These are phyloP conservation scores for Stephanodiscus triporus DNA, from an alignment of 108 stramenopile species.

Conservation along the genomic window DNA sequence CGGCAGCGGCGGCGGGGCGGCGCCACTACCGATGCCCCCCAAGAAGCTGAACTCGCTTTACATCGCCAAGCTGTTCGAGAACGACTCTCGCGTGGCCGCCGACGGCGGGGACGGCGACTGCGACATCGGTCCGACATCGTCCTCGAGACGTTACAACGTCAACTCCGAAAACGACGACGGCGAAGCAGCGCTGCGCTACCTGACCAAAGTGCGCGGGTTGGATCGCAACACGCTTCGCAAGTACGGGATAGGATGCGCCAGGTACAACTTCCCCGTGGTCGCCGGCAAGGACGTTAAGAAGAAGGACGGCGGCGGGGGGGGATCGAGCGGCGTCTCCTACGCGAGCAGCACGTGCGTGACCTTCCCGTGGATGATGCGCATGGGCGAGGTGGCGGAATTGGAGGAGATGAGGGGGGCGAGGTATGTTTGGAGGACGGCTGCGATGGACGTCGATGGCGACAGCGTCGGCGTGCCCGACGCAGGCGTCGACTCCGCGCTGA, in stretches of 20 bases:
- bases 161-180: neutral
- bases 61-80: slow-evolving; percentile 55
- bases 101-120: neutral
- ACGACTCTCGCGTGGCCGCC: no score
- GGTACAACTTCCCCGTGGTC: slow-evolving; percentile 62
- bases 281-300: slow-evolving; percentile 16
- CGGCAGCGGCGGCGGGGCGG: neutral
- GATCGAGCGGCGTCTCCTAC: slow-evolving; percentile 18
- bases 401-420: slow-evolving; percentile 55
- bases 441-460: neutral
- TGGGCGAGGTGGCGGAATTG: slow-evolving; percentile 58
- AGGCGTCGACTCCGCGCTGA: no score
- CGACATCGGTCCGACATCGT: neutral
- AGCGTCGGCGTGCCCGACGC: no score
- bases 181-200: slow-evolving; percentile 55
- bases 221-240: slow-evolving; percentile 63
- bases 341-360: slow-evolving; percentile 78
- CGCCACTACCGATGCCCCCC: slow-evolving; percentile 70
- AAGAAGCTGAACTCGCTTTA: slow-evolving; percentile 56
- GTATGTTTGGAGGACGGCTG: slow-evolving; percentile 37
- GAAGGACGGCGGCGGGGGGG: neutral
- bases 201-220: slow-evolving; percentile 71
- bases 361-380: slow-evolving; percentile 92
- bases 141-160: neutral
- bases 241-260: slow-evolving; percentile 90